These are phyloP conservation scores for Cladosporium colombiae DNA, from an alignment of 2,329 filamentous ascomycete genomes.

Conservation along the genomic window DNA sequence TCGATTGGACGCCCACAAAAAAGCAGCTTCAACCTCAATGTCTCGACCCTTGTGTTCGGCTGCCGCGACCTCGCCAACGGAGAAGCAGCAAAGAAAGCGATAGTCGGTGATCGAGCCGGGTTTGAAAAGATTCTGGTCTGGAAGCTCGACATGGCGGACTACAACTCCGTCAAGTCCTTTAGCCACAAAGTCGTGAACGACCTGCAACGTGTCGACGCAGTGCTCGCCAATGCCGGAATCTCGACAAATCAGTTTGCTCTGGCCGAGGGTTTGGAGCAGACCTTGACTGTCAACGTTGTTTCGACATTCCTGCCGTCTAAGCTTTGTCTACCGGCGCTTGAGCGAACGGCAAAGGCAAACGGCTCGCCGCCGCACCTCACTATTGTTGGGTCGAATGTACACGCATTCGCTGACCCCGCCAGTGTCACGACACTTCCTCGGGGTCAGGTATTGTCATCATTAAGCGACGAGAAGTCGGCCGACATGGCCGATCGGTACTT, in stretches of 20 bases:
- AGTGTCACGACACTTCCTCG: conserved; percentile 47
- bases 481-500: conserved; percentile 25
- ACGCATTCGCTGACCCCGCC: conserved; percentile 46
- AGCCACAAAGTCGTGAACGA: conserved; percentile 26
- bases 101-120: conserved; percentile 33
- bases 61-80: conserved; percentile 46
- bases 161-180: conserved; percentile 36
- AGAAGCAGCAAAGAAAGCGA: conserved; percentile 41
- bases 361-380: conserved; percentile 31
- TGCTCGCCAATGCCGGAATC: conserved; percentile 40
- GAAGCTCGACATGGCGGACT: conserved; percentile 44
- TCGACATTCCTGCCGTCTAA: conserved; percentile 51
- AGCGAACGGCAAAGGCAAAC: conserved; percentile 38
- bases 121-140: conserved; percentile 41
- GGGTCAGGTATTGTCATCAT: conserved; percentile 1
- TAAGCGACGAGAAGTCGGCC: conserved; percentile 22
- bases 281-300: conserved; percentile 55
- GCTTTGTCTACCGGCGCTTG: conserved; percentile 53
- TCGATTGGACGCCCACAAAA: neutral
- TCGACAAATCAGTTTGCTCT: conserved; percentile 36
- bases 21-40: conserved; percentile 35
- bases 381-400: conserved; percentile 46
- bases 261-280: conserved; percentile 49
- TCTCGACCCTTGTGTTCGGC: conserved; percentile 43
- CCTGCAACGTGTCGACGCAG: conserved; percentile 29